These are phyloP conservation scores for Spongispora temasekensis DNA, from an alignment of 1,284 basidiomycete genomes.

Conservation along the genomic window DNA sequence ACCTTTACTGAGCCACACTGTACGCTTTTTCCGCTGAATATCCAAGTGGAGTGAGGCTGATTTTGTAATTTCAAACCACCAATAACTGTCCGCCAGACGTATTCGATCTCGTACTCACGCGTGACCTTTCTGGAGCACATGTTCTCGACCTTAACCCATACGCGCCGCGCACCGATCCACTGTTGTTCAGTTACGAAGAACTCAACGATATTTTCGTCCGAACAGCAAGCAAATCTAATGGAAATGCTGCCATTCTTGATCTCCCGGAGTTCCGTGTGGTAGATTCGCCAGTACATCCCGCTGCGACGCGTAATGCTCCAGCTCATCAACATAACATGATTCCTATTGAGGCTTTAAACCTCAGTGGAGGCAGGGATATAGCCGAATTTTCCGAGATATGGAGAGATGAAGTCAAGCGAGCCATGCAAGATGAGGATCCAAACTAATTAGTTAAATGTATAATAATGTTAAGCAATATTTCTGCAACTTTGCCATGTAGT, in stretches of 20 bases:
- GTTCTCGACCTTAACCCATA: slow-evolving; percentile 93
- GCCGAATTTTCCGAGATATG: slow-evolving; percentile 73
- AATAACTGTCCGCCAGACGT: slow-evolving; percentile 53
- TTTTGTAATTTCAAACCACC: not conserved
- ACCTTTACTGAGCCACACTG: slow-evolving; percentile 59
- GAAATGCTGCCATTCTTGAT: slow-evolving; percentile 1
- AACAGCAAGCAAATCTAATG: not conserved
- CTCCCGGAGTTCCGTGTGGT: slow-evolving; percentile 68
- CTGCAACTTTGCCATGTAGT: not conserved
- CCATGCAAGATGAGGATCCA: slow-evolving; percentile 34
- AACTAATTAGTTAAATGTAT: too few relatives aligned
- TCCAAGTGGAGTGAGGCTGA: not conserved
- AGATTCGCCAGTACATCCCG: slow-evolving; percentile 69
- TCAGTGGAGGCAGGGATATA: slow-evolving; percentile 73
- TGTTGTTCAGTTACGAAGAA: slow-evolving; percentile 85
- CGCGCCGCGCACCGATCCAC: slow-evolving; percentile 79
- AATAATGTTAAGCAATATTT: too few relatives aligned
- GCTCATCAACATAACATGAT: slow-evolving; percentile 89
- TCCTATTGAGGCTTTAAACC: slow-evolving; percentile 81
- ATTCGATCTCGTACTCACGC: slow-evolving; percentile 86
- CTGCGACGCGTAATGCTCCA: slow-evolving; percentile 66
- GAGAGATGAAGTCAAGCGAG: slow-evolving; percentile 56
- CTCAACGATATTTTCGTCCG: slow-evolving; percentile 48
- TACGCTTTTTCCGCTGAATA: slow-evolving; percentile 41
- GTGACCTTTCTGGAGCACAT: slow-evolving; percentile 73